Evolutionary conservation across 2,329 filamentous ascomycete species (phyloP).

Genomic region (Rutstroemia sp.): DNA sequence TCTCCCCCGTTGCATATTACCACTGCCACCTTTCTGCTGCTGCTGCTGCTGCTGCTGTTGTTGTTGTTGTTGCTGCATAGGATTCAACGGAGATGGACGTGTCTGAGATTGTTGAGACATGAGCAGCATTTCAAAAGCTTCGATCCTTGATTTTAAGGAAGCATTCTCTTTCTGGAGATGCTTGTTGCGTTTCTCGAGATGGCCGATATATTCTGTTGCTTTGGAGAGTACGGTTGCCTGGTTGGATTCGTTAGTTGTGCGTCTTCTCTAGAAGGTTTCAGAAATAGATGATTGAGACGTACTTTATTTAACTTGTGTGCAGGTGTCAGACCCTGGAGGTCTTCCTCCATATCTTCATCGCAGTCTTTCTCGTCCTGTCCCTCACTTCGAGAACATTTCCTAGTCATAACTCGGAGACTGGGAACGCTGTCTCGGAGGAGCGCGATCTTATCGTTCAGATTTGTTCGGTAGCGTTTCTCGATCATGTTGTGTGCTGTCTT

Average conservation of each 20-base stretch:
- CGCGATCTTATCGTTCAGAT: slow-evolving; percentile 77
- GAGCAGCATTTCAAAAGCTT: slow-evolving; percentile 73
- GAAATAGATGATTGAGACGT: not conserved
- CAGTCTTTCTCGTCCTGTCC: slow-evolving; percentile 28
- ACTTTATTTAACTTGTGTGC: slow-evolving; percentile 65
- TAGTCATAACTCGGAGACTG: slow-evolving; percentile 50
- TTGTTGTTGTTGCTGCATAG: not conserved
- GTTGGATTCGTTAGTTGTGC: not conserved
- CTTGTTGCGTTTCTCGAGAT: slow-evolving; percentile 84
- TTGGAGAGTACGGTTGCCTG: slow-evolving; percentile 64
- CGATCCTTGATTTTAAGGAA: slow-evolving; percentile 67
- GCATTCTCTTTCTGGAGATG: slow-evolving; percentile 75
- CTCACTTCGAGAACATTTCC: slow-evolving; percentile 40
- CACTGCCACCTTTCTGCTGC: no score
- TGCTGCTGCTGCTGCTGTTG: not conserved
- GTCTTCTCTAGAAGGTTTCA: not conserved
- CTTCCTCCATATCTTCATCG: slow-evolving; percentile 34
- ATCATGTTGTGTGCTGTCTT: slow-evolving; percentile 83
- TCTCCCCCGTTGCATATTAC: not conserved
- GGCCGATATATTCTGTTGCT: slow-evolving; percentile 90
- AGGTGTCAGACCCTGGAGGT: slow-evolving; percentile 51
- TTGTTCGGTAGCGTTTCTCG: slow-evolving; percentile 77
- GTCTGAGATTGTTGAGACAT: slow-evolving; percentile 39
- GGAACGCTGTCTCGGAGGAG: slow-evolving; percentile 68
- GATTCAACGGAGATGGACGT: not conserved